Evolutionary conservation across 164 flowering plant species (phyloP), one percentile per base, ranked within the genome.

Genomic region (Magnolia changhungtana): DNA sequence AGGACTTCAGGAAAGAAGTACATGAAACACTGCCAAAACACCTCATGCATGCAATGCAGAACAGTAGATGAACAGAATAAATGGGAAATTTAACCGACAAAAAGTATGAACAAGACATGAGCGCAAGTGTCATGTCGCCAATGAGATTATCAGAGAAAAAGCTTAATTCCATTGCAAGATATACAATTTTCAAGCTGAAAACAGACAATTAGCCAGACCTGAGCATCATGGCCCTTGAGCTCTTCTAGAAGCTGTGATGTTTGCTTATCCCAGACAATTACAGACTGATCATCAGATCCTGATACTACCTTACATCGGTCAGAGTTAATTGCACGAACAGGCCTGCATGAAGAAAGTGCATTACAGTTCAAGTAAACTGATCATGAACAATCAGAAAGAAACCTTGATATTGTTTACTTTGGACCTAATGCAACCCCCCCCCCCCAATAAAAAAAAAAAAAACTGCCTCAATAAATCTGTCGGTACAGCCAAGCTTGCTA

Each of bases 231-330:
- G 76, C 98, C 99, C 83, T 93, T 96, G 72, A 96, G 86, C 81
- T 94, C 98, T 85, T 94, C 96, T 67, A 93, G 89, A 80, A 91
- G 91, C 82, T 92, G 96, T 74, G 84, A 74, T 31, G 98, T 93
- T 83, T 94, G 99, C 79, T 96, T 96, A 85, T 96, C 99, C 99
- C 99, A 96, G 55, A 96, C 98, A 55, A 96, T 84, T 19, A 94
- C 89, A 80, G 92, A 85, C 73, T 89, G 91, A 81, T 96, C 99
- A 85, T 96, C 99, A 24, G 99, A 94, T 77, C 99, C 99, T 8
- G 99, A 92, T 31, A 94, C 97, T 61, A 96, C 86, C 83, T 90
- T 96, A 75, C 88, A 88, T 69, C 98, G 83, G 82, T 96, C 99
- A 80, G 99, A 96, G 83, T 90, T 94, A 77, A 96, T 91, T 65